Evolutionary conservation across 192 early-diverging fungal species (phyloP), one percentile per base, ranked within the genome.

Genomic region (Podila minutissima): DNA sequence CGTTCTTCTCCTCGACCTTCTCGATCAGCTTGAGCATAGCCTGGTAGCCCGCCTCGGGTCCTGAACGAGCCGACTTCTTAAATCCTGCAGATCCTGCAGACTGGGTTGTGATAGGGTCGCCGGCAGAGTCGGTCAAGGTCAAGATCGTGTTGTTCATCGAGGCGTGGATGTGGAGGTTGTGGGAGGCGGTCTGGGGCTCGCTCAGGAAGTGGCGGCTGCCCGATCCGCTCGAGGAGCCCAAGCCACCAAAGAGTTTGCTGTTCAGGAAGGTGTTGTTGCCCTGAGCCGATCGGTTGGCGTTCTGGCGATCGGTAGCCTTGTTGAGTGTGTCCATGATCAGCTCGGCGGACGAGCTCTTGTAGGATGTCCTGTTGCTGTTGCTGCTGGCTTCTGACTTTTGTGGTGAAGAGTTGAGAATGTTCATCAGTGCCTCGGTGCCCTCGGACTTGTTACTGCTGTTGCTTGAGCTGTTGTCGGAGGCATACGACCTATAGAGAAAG

Each of bases 1-100:
- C 85, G 22, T 87, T 90, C 81, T 90, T 91, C 71, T 93, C 91
- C 62, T 90, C 82, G 38, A 89, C 86, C 61, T 88, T 90, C 29
- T 91, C 88, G 41, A 93, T 85, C 72, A 97, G 66, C 77, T 92
- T 89, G 41, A 85, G 69, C 51, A 94, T 92, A 9, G 96, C 93
- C 86, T 95, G 96, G 83, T 97, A 97, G 8, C 95, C 96, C 29
- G 95, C 95, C 83, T 99, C 97, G 71, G 89, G 93, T 33, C 94
- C 95, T 50, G 94, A 92, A 19, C 97, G 90, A 63, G 93, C 89
- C 15, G 96, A 91, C 82, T 97, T 97, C 71, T 92, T 94, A 71
- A 99, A 93, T 31, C 95, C 95, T 6, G 90, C 91, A 19, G 86
- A 88, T 28, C 97, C 97, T 26, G 93, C 95, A 7, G 94, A 94